Conservation (phyloP, 192 early-diverging fungal species). For the Backusella tuberculispora region DNA sequence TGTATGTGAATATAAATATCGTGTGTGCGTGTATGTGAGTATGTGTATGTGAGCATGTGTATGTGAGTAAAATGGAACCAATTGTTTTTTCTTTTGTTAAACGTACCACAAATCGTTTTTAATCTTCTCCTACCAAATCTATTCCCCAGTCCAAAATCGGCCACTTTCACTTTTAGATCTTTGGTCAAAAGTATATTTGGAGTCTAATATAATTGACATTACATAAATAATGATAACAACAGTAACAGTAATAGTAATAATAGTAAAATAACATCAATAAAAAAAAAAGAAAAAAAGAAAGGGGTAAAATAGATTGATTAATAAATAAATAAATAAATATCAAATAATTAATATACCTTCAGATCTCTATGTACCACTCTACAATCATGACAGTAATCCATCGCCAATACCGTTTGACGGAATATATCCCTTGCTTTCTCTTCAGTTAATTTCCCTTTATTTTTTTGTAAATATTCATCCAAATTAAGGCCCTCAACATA, state of each 20-base stretch:
- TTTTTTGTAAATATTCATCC: constrained; percentile 79
- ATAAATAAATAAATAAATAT: neutral
- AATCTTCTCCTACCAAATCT: constrained; percentile 73
- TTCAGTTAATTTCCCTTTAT: constrained; percentile 76
- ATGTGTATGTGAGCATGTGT: neutral
- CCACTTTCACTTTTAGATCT: constrained; percentile 73
- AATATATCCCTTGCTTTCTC: constrained; percentile 82
- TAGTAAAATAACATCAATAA: neutral
- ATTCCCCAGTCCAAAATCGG: constrained; percentile 93
- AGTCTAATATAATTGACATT: constrained; percentile 36
- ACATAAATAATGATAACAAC: neutral
- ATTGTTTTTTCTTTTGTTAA: constrained; percentile 2
- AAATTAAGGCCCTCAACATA: constrained; percentile 84
- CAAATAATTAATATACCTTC: constrained; percentile 59
- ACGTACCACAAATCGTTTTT: constrained; percentile 84
- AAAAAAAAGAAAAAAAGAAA: neutral
- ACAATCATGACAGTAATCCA: constrained; percentile 72
- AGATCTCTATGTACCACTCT: constrained; percentile 83
- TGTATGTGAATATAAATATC: constrained; percentile 26
- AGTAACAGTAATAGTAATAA: neutral
- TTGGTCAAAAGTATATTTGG: constrained; percentile 84
- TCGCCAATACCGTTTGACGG: constrained; percentile 79
- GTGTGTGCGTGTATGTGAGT: neutral
- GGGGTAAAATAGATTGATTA: neutral
- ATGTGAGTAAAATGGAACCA: constrained; percentile 12